Percentiles rank a stretch among this genome's conserved stretches.
Evolutionary conservation across 495 filamentous ascomycete genomes (phyloP).

Genomic region (Penicillium crystallinum): DNA sequence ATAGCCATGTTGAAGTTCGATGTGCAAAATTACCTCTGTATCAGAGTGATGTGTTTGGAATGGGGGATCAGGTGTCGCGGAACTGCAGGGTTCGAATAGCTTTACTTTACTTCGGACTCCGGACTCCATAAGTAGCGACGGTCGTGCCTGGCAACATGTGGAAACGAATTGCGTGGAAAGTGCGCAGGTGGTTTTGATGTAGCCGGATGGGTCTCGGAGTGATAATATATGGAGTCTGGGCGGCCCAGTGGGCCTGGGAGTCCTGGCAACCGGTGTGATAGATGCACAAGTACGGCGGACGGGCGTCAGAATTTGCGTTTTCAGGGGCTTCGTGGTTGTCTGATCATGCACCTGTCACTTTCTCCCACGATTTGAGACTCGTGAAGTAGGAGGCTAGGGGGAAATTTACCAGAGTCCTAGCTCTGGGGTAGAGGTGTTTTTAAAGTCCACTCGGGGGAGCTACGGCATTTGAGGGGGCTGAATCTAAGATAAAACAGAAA

Average conservation of each 20-base stretch:
- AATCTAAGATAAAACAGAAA: not conserved
- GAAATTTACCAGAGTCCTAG: not conserved
- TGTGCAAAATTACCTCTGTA: conserved; percentile 10
- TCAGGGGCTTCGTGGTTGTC: conserved; percentile 5
- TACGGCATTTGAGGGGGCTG: too few species aligned
- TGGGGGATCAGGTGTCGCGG: not conserved
- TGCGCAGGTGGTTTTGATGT: not conserved
- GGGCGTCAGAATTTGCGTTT: not conserved
- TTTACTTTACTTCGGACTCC: too few species aligned
- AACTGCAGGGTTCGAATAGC: conserved; percentile 6
- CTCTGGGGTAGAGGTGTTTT: not conserved
- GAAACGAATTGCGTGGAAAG: conserved; percentile 2
- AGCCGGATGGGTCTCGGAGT: conserved; percentile 4
- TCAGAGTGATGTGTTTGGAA: conserved; percentile 7
- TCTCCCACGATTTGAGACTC: not conserved
- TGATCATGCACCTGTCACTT: conserved; percentile 1
- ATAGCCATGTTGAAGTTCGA: too few species aligned
- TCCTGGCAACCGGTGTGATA: conserved; percentile 8
- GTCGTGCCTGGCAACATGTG: conserved; percentile 4
- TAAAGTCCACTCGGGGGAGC: too few species aligned
- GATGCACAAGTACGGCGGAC: not conserved
- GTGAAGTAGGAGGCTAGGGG: not conserved
- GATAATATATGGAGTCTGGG: conserved; percentile 5
- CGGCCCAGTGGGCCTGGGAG: conserved; percentile 2
- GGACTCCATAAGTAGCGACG: not conserved